Percentiles rank a stretch among this genome's conserved stretches.
These are phyloP conservation scores for Trematosphaeria pertusa DNA, from an alignment of 2,329 filamentous ascomycete genomes.

Conservation along the genomic window DNA sequence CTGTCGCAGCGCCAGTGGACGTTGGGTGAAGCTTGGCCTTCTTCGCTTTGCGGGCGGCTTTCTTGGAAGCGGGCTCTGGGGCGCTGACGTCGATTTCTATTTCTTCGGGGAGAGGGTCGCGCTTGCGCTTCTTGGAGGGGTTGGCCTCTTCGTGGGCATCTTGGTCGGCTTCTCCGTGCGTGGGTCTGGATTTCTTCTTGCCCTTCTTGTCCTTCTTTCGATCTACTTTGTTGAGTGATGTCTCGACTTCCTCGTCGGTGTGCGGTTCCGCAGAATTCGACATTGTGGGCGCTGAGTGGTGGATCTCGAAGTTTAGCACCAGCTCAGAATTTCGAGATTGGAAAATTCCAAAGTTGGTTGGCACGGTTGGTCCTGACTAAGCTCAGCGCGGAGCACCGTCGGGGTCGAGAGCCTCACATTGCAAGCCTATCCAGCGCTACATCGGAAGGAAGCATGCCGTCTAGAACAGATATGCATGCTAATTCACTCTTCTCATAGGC, in stretches of 20 bases:
- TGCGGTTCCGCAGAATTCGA: conserved; percentile 1
- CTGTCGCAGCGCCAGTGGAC: conserved; percentile 23
- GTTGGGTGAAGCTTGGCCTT: conserved; percentile 68
- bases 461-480: too few species aligned
- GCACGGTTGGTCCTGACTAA: too few species aligned
- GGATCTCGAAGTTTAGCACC: too few species aligned
- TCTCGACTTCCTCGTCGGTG: conserved; percentile 13
- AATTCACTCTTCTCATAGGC: too few species aligned
- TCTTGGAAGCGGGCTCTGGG: conserved; percentile 96
- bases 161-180: conserved; percentile 18
- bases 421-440: too few species aligned
- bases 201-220: conserved; percentile 38
- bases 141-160: conserved; percentile 24
- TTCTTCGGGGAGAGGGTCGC: conserved; percentile 66
- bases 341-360: too few species aligned
- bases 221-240: conserved; percentile 27
- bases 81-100: conserved; percentile 88
- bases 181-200: conserved; percentile 29
- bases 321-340: too few species aligned
- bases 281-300: conserved; percentile 2
- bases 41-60: conserved; percentile 86
- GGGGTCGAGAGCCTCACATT: too few species aligned
- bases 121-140: conserved; percentile 56
- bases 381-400: too few species aligned
- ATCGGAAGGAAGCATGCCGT: too few species aligned